Conservation (phyloP, 805 yeast genomes). For the Pichia sporocuriosa region DNA sequence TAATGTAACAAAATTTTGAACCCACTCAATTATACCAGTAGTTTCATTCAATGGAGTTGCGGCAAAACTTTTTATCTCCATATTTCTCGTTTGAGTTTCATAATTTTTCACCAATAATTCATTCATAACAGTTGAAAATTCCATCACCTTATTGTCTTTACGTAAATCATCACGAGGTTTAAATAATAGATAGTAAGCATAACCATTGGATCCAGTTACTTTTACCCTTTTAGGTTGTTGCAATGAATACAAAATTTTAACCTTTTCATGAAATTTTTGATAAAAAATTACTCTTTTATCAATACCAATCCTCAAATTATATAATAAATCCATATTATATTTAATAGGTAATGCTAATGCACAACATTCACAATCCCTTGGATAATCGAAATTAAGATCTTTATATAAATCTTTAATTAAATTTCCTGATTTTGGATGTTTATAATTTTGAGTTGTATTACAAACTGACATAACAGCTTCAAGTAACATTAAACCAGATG, state of each 20-base stretch:
- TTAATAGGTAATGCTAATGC: constrained; percentile 68
- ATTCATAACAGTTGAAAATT: constrained; percentile 82
- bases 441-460: constrained; percentile 5
- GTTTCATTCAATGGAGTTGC: constrained; percentile 84
- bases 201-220: constrained; percentile 72
- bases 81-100: constrained; percentile 66
- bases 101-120: constrained; percentile 57
- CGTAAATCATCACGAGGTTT: constrained; percentile 87
- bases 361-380: constrained; percentile 23
- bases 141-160: constrained; percentile 92
- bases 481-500: constrained; percentile 31
- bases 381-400: constrained; percentile 35
- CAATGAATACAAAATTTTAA: constrained; percentile 68
- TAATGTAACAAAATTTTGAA: constrained; percentile 66
- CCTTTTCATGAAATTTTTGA: constrained; percentile 57
- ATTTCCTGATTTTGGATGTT: constrained; percentile 8
- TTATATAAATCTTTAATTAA: constrained; percentile 23
- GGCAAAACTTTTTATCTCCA: constrained; percentile 73
- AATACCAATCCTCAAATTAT: constrained; percentile 28
- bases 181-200: constrained; percentile 66
- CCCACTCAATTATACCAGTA: constrained; percentile 89
- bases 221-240: constrained; percentile 80
- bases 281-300: constrained; percentile 32
- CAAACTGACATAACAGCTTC: constrained; percentile 40
- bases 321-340: constrained; percentile 62